Base-by-base conservation (phyloP, 768 basidiomycete species). In the Amyloporia xantha region DNA sequence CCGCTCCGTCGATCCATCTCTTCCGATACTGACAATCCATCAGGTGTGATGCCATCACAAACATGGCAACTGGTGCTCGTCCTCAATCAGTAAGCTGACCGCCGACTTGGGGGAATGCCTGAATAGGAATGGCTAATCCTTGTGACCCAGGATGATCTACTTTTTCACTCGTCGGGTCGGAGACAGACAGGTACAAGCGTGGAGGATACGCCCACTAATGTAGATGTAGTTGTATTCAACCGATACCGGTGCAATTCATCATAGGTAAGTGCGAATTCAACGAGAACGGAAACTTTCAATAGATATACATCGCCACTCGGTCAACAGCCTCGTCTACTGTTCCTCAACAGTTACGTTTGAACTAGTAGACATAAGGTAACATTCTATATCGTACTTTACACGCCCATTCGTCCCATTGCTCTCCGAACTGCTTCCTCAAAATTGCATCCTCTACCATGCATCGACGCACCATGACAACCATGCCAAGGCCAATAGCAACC, bases 331-430 rank as follows among this genome's bases (percentile, higher is more conserved):
- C n/a, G n/a, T n/a, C n/a, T n/a, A n/a, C n/a, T n/a, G n/a, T n/a
- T n/a, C n/a, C n/a, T n/a, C n/a, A n/a, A n/a, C n/a, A n/a, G n/a
- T n/a, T n/a, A n/a, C n/a, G n/a, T n/a, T n/a, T n/a, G n/a, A n/a
- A n/a, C n/a, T n/a, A 48, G 20, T 48, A 44, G 10, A 50, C 36
- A 36, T 44, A 50, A 4, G 54, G 54, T 9, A 56, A 36, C 36
- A 56, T 25, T 40, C 38, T 52, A 43, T 56, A 53, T 12, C 48
- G 54, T 33, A 51, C 52, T 37, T 43, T 50, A 51, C 41, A 40
- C 27, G 47, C 40, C 54, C 54, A 56, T 17, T 35, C 49, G 4
- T 47, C 42, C 54, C 54, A 56, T 33, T 56, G 44, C 6, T 35
- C 36, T 26, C 26, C 35, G 39, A 56, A 56, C 43, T 56, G 48